Evolutionary conservation across 2,329 filamentous ascomycete species (phyloP).

Genomic region (Neopestalotiopsis sp.): DNA sequence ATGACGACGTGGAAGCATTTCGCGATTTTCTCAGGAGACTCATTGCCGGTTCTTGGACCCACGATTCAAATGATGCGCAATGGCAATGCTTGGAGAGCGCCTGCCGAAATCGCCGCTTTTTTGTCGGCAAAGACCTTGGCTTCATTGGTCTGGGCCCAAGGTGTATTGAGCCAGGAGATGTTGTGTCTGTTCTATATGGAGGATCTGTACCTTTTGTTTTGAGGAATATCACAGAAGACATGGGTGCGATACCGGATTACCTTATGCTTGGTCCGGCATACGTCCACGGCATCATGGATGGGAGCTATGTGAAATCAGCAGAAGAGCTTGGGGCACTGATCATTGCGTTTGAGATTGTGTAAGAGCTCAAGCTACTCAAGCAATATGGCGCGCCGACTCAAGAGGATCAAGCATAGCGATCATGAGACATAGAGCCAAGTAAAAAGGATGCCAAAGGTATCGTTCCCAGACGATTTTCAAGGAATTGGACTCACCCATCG

Average conservation of each 20-base stretch:
- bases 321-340: not conserved
- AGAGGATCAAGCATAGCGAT: no score
- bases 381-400: no score
- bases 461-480: no score
- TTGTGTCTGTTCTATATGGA: not conserved
- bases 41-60: not conserved
- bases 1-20: not conserved
- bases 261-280: not conserved
- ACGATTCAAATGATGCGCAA: not conserved
- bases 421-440: no score
- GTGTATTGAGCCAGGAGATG: not conserved
- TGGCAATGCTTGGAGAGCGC: not conserved
- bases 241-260: not conserved
- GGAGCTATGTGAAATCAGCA: not conserved
- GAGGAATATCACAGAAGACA: not conserved
- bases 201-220: not conserved
- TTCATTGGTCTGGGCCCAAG: not conserved
- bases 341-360: not conserved
- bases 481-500: no score
- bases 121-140: not conserved
- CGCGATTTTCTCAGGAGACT: not conserved
- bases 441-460: no score
- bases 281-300: constrained; percentile 1
- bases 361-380: not conserved
- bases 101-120: constrained; percentile 5